phyloP scores from a whole-genome alignment of 306 rosid species.

The Mimosa pudica region DNA sequence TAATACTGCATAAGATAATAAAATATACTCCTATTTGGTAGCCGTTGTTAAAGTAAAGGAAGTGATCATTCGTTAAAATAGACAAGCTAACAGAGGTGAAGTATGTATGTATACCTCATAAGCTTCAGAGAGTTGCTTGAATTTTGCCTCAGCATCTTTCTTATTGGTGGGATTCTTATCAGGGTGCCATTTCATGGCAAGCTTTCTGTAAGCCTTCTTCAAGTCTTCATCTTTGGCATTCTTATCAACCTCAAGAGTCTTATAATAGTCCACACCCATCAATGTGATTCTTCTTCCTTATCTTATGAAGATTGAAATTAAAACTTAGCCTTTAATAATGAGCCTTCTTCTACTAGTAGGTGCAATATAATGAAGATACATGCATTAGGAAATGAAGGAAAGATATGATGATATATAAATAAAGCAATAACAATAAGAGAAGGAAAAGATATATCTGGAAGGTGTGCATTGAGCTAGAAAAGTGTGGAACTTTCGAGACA shows the following conservation, averaged over 20 bases:
- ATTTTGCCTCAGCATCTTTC: constrained; percentile 77
- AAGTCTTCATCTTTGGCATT: constrained; percentile 74
- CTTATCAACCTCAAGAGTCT: constrained; percentile 75
- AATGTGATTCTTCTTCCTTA: too few relatives aligned
- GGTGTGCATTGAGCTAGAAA: constrained; percentile 43
- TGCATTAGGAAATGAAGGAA: neutral
- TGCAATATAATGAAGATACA: too few relatives aligned
- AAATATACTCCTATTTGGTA: neutral
- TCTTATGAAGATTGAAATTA: too few relatives aligned
- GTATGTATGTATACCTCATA: constrained; percentile 55
- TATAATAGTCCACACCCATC: constrained; percentile 82
- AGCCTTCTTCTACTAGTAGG: neutral
- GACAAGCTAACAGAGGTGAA: neutral
- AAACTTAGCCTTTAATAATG: too few relatives aligned
- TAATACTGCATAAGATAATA: too few relatives aligned
- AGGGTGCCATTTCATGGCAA: constrained; percentile 98
- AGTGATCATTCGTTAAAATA: neutral
- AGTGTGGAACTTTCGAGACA: constrained; percentile 65
- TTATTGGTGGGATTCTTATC: constrained; percentile 82
- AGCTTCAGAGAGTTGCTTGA: constrained; percentile 88
- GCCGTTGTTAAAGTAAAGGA: neutral
- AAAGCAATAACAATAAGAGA: neutral
- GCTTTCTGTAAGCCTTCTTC: constrained; percentile 87
- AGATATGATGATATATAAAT: neutral
- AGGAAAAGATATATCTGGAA: constrained; percentile 44